Percentiles rank a stretch among this genome's conserved stretches.
Evolutionary conservation across 1,284 basidiomycete species (phyloP).

Genomic region (Singerocomus rubriflavus): DNA sequence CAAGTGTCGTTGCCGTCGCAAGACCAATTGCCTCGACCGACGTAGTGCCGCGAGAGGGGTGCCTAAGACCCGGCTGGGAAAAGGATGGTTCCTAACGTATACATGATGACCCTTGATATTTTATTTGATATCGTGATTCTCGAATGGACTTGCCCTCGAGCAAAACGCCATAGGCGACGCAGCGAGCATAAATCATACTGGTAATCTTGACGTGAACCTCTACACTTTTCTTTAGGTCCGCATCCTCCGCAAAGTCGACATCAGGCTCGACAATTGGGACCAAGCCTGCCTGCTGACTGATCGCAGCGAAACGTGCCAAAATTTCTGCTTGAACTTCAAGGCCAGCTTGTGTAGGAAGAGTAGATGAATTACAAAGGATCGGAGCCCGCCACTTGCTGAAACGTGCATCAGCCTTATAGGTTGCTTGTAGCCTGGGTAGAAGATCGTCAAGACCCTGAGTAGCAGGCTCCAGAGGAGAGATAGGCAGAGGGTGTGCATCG

Average conservation of each 20-base stretch:
- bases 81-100: constrained; percentile 46
- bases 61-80: constrained; percentile 46
- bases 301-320: constrained; percentile 43
- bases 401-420: constrained; percentile 43
- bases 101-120: not conserved
- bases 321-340: constrained; percentile 46
- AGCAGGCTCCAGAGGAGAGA: constrained; percentile 43
- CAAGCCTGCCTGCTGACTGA: constrained; percentile 48
- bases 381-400: constrained; percentile 54
- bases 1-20: constrained; percentile 46
- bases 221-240: constrained; percentile 43
- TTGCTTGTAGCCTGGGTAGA: constrained; percentile 41
- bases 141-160: constrained; percentile 40
- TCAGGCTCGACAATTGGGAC: constrained; percentile 55
- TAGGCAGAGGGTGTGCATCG: constrained; percentile 45
- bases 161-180: constrained; percentile 45
- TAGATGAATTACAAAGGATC: constrained; percentile 41
- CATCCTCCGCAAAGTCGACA: constrained; percentile 49
- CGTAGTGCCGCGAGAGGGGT: constrained; percentile 36
- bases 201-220: constrained; percentile 48
- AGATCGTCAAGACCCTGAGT: constrained; percentile 51
- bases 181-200: constrained; percentile 43
- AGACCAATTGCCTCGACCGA: constrained; percentile 45
- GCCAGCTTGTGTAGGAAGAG: constrained; percentile 38
- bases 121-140: not conserved